Evolutionary conservation across 139 green algal species (phyloP).

Genomic region (Chlorokybus atmophyticus): DNA sequence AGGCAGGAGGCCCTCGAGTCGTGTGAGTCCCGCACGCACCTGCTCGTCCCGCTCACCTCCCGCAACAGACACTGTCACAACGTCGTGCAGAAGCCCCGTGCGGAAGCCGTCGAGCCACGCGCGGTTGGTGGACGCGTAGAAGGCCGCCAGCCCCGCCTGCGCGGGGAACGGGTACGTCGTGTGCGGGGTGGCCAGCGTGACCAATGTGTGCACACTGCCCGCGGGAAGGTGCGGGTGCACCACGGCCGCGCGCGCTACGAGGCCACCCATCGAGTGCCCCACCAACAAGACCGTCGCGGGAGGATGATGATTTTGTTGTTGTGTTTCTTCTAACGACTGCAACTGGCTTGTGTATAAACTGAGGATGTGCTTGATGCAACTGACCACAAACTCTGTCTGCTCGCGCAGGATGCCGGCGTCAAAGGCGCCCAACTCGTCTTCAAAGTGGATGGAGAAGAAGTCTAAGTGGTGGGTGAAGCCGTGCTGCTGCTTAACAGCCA

Average conservation of each 20-base stretch:
- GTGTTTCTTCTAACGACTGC: neutral
- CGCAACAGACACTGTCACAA: neutral
- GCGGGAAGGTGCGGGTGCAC: constrained; percentile 1
- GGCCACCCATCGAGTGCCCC: constrained; percentile 59
- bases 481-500: no score
- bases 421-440: constrained; percentile 47
- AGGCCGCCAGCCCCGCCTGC: neutral
- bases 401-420: constrained; percentile 34
- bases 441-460: constrained; percentile 46
- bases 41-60: neutral
- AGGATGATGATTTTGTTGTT: neutral
- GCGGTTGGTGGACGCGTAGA: no score
- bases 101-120: no score
- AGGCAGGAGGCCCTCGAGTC: constrained; percentile 8
- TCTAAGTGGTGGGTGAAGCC: no score
- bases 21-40: constrained; percentile 14
- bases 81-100: neutral
- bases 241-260: constrained; percentile 35
- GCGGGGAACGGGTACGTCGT: neutral
- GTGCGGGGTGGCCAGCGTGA: constrained; percentile 18
- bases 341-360: neutral
- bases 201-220: constrained; percentile 14
- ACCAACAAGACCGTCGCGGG: constrained; percentile 34
- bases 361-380: constrained; percentile 12
- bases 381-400: constrained; percentile 34